Evolutionary conservation across 257 asterid genomes (phyloP), one percentile per base, ranked within the genome.

Genomic region (Gynochthodes officinalis): DNA sequence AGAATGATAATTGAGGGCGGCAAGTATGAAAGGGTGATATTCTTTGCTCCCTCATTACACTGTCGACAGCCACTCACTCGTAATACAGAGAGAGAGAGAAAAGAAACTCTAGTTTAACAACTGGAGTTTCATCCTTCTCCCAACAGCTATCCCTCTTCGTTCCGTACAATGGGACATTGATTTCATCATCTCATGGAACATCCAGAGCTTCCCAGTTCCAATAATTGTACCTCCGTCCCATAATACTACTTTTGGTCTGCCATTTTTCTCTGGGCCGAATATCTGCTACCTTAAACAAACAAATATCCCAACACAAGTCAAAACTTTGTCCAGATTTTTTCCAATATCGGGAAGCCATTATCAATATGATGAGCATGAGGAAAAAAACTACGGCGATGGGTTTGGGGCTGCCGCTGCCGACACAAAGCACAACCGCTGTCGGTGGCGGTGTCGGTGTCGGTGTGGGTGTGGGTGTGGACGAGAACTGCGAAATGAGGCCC

Each of bases 401-500:
- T 1, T 61, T 72, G 55, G 67, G 52, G 40, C 67, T 57, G 16
- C 73, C 76, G 32, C 61, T 63, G 43, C 72, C 69, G 70, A 71
- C 66, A 53, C 46, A 63, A 19, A 54, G 40, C 30, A 67, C 54
- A 11, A 69, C 72, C 60, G 70, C 72, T 39, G 52, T 66, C 33
- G 30, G 16, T 13, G 10, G 49, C 75, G 59, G 82, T 78, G 79
- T 84, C 85, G 67, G 81, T 71, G 70, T 69, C 13, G 77, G 70
- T 4, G 67, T 14, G 11, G 73, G 61, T 23, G 54, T 61, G 7
- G 73, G 66, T 7, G 70, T 33, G 1, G 84, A 80, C 55, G 87
- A 80, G 13, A 78, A 86, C 14, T 93, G 92, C 92, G 98, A 93
- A 73, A 81, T 88, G 52, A 54, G 97, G 80, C 98, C 98, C 37